A percentile compares a stretch with the other conserved stretches of the same genome.
These are phyloP conservation scores for Apiotrichum gracile DNA, from an alignment of 1,284 basidiomycete genomes.

Conservation along the genomic window DNA sequence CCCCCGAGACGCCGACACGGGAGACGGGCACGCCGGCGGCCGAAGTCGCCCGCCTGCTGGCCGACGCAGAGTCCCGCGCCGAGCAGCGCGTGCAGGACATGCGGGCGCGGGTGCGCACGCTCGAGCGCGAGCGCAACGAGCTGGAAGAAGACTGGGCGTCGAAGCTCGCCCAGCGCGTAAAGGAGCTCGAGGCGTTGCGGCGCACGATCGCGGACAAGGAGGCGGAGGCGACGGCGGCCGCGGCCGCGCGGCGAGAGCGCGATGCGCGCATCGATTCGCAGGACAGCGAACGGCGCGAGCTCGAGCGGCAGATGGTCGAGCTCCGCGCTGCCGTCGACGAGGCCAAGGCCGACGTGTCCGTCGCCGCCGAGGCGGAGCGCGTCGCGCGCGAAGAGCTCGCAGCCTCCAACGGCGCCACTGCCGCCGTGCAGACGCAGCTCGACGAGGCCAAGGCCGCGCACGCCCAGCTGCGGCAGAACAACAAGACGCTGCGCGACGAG, in stretches of 20 bases:
- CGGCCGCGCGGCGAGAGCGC: conserved; percentile 56
- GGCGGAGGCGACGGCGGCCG: conserved; percentile 51
- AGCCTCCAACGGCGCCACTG: conserved; percentile 33
- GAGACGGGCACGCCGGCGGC: conserved; percentile 47
- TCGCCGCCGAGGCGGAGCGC: conserved; percentile 46
- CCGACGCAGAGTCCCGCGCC: conserved; percentile 67
- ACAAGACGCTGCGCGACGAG: conserved; percentile 86
- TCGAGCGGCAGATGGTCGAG: conserved; percentile 52
- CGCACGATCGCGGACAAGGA: conserved; percentile 54
- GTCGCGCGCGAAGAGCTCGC: conserved; percentile 46
- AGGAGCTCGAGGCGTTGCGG: conserved; percentile 69
- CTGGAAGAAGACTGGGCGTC: conserved; percentile 77
- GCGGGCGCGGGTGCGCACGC: conserved; percentile 46
- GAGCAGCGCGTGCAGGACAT: conserved; percentile 68
- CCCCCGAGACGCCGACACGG: background rate
- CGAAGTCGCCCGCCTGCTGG: conserved; percentile 69
- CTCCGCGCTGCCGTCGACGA: conserved; percentile 48
- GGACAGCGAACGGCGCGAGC: conserved; percentile 54
- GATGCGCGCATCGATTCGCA: conserved; percentile 56
- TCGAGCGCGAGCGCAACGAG: conserved; percentile 45
- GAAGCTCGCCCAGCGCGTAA: conserved; percentile 52
- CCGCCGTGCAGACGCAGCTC: conserved; percentile 41
- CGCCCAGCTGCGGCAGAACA: conserved; percentile 44
- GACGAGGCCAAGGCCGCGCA: conserved; percentile 40
- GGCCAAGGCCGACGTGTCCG: conserved; percentile 50